Percentiles rank a stretch among this genome's conserved stretches.
phyloP scores from a whole-genome alignment of 31 red algal genomes.

The Asparagopsis taxiformis region DNA sequence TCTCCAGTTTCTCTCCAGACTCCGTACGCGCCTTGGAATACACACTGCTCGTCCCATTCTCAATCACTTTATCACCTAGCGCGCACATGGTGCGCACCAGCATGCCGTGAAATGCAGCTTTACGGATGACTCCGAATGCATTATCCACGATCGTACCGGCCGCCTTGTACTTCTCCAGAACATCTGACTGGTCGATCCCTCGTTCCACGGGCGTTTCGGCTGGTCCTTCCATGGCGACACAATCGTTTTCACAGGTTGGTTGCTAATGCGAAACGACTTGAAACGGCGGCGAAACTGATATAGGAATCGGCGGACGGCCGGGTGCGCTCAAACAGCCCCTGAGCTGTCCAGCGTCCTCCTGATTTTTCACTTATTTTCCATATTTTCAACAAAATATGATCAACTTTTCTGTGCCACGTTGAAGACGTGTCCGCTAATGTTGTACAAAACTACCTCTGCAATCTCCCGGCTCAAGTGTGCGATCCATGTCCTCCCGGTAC shows the following conservation, averaged over 20 bases:
- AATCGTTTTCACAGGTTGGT: not conserved
- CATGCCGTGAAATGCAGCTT: conserved; percentile 55
- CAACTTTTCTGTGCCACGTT: no score
- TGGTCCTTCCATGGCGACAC: not conserved
- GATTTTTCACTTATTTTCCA: no score
- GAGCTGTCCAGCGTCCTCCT: no score
- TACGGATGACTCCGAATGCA: conserved; percentile 65
- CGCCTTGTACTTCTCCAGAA: conserved; percentile 96
- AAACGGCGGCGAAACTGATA: no score
- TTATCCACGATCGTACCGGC: conserved; percentile 83
- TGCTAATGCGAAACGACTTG: not conserved
- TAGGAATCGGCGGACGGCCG: no score
- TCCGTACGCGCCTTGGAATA: conserved; percentile 88
- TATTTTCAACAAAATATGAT: no score
- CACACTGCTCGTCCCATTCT: conserved; percentile 55
- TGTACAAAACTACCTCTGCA: no score
- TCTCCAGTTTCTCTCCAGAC: conserved; percentile 78
- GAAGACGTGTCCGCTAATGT: no score
- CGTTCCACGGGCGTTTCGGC: conserved; percentile 32
- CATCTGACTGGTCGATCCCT: conserved; percentile 86
- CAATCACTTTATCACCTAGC: conserved; percentile 83
- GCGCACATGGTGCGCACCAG: conserved; percentile 72
- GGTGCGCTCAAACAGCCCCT: no score
- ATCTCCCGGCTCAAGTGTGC: no score
- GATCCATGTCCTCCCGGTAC: no score